Base-by-base conservation (phyloP, 768 basidiomycete species). In the Chalciporus chontae region DNA sequence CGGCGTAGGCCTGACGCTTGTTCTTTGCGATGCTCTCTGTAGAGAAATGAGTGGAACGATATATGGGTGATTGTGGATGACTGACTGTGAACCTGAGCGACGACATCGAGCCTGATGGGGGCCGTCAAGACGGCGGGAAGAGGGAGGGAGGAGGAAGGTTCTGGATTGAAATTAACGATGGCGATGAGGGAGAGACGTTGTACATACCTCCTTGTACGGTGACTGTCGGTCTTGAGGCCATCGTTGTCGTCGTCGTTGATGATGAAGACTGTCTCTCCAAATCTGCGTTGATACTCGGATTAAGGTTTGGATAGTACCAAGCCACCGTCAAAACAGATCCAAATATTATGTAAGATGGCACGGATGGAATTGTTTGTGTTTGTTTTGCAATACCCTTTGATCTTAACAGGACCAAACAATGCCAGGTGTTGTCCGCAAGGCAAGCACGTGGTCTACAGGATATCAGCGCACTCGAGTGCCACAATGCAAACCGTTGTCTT, bases 31-130 rank as follows among this genome's bases (percentile, higher is more conserved):
- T 85, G 77, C 90, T 92, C 84, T 95, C 94, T 96, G 71, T 11
- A 32, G 7, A 23, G 32, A 2, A 52, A 11, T 51, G 47, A 37
- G 50, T 17, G 44, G n/a, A 17, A 26, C 2, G 8, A 27, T 9
- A 14, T 10, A 13, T 0, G 6, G 24, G 18, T 31, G 46, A 19
- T 26, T n/a, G 43, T 32, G 41, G 31, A 9, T n/a, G 67, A 83
- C 91, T 76, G 71, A 97, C 96, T 99, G 90, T 98, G 94, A 52
- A 99, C 92, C 73, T 94, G 93, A 54, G 90, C 82, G 62, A 99
- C 95, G 59, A 99, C 94, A 81, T 99, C 96, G 68, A 95, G 84
- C 73, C 96, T 82, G 74, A 99, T 98, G 65, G 96, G 95, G 34
- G 95, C 96, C 63, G 93, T 94, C 67, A 99, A 77, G 68, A 99